Conservation (phyloP, 129 eudicot genomes). For the Lonicera japonica region DNA sequence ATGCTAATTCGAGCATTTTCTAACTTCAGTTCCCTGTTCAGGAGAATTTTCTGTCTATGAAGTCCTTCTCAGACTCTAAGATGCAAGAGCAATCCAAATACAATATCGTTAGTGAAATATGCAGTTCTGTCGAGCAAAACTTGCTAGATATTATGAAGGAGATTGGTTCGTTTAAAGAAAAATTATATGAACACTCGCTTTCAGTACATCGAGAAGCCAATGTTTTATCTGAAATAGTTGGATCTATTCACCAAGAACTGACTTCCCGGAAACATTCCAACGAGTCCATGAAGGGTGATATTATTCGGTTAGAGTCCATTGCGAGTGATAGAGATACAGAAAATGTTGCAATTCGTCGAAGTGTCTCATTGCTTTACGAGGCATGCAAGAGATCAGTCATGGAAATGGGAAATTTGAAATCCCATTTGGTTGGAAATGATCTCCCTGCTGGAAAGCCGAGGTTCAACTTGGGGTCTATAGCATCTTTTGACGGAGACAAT, state of each 20-base stretch:
- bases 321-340: conserved; percentile 55
- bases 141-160: conserved; percentile 36
- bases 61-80: conserved; percentile 18
- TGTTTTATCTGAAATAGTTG: conserved; percentile 32
- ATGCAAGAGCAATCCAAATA: conserved; percentile 28
- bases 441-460: neutral
- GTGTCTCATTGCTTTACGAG: conserved; percentile 47
- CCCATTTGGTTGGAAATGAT: conserved; percentile 34
- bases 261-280: conserved; percentile 31
- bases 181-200: conserved; percentile 33
- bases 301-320: conserved; percentile 38
- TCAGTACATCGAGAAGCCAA: conserved; percentile 41
- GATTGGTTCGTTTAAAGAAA: conserved; percentile 39
- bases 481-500: conserved; percentile 24
- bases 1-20: neutral
- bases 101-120: conserved; percentile 22
- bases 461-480: conserved; percentile 11
- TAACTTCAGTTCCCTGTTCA: neutral
- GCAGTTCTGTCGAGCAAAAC: conserved; percentile 28
- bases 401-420: conserved; percentile 57
- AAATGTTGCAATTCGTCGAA: conserved; percentile 29
- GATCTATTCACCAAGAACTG: conserved; percentile 33
- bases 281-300: conserved; percentile 47
- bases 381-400: conserved; percentile 50
- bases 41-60: conserved; percentile 9